Base-by-base conservation (phyloP, 495 filamentous ascomycete genomes). In the Hapsidospora chrysogenum region DNA sequence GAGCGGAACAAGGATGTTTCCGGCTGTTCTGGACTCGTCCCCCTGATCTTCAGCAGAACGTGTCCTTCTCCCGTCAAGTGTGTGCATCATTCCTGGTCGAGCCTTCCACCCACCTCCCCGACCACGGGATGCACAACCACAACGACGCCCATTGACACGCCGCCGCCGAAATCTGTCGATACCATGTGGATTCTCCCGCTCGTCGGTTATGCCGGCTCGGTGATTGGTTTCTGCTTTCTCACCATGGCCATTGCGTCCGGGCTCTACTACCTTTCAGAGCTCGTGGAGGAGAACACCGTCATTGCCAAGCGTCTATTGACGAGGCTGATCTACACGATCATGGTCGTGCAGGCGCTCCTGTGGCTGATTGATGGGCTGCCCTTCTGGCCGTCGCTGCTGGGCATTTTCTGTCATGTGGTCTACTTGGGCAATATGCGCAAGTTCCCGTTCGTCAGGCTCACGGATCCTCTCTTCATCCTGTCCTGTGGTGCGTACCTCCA, bases 211-310 rank as follows among this genome's bases (percentile, higher is more conserved):
- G 51, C 86, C 18, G 89, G 89, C 46, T 69, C 92, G 37, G 63
- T 83, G 35, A 64, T 94, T 16, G 85, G 87, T 47, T 97, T 97
- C 53, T 68, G 70, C 33, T 96, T 97, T 61, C 68, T 97, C 29
- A 95, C 87, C 4, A 65, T 96, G 11, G 81, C 86, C 11, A 93
- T 94, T 45, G 89, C 89, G 22, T 93, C 85, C 16, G 92, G 92
- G 18, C 75, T 97, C 16, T 96, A 97, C 63, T 97, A 97, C 53
- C 80, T 97, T 31, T 95, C 89, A 2, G 89, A 97, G 57, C 69
- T 95, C 8, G 89, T 97, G 33, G 92, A 97, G 58, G 89, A 97
- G 50, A 87, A 96, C 51, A 96, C 85, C 9, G 87, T 96, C 9
- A 53, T 92, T 30, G 79, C 86, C 14, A 86, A 92, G 50, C 80